Evolutionary conservation across 805 yeast genomes (phyloP), one percentile per base, ranked within the genome.

Genomic region (Wickerhamiella occidentalis): DNA sequence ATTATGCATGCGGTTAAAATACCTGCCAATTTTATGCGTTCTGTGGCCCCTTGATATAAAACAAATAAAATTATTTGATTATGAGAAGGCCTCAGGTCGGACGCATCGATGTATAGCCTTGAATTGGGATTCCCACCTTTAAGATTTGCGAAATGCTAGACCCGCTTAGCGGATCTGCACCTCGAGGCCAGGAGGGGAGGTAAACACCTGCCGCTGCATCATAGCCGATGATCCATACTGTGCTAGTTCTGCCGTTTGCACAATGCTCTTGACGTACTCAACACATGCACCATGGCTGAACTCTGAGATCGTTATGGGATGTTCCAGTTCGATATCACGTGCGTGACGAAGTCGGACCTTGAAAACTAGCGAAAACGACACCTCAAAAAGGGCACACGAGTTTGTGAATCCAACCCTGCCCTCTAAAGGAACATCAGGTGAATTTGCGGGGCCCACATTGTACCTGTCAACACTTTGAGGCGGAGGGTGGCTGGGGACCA

Each of bases 291-390:
- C 57, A 35, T 61, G 65, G 51, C 62, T 68, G 50, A 68, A 68
- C 35, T 68, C 67, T 4, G 67, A 57, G 13, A 68, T 56, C 0
- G 64, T 59, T 28, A 68, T 56, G 5, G 62, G 58, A 45, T 61
- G 64, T 48, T 57, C 61, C 11, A 61, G 50, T 51, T 64, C 69
- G 25, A 68, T 61, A 44, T 68, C 72, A 44, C 63, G 63, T 26
- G 68, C 65, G 33, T 66, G 65, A 25, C 61, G 55, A 48, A 68
- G 58, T 33, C 66, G 58, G 7, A 67, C 69, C 51, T 62, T 61
- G 44, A 68, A 45, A 3, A 60, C 54, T 9, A 68, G 54, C 42
- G 50, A 33, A 50, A 65, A 67, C 36, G 61, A 60, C 5, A 68
- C 56, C 22, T 58, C 56, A 56, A 62, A 69, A 19, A 67, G 53